phyloP scores from a whole-genome alignment of 2,329 filamentous ascomycete species.

The Alternaria dauci region DNA sequence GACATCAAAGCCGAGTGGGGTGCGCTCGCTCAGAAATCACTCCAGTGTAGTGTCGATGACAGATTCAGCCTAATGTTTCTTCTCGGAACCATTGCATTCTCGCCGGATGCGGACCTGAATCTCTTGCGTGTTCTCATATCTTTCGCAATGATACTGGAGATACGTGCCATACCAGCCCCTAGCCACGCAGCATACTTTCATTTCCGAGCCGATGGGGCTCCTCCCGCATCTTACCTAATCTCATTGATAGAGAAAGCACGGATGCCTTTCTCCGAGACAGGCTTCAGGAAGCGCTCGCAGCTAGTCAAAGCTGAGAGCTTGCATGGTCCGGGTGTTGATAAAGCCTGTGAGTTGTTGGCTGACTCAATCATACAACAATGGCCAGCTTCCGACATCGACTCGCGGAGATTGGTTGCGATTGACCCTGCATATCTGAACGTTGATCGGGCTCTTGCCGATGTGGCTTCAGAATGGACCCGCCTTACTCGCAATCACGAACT shows the following conservation, averaged over 20 bases:
- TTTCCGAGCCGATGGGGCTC: conserved; percentile 49
- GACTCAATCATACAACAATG: conserved; percentile 50
- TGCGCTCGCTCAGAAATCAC: conserved; percentile 52
- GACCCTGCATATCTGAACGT: conserved; percentile 47
- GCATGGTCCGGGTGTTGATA: conserved; percentile 26
- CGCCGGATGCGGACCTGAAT: conserved; percentile 49
- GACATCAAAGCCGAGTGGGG: conserved; percentile 57
- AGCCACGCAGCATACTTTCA: conserved; percentile 37
- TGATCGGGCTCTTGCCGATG: conserved; percentile 47
- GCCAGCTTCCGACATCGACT: conserved; percentile 50
- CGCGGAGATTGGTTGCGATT: conserved; percentile 37
- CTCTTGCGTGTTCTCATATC: conserved; percentile 57
- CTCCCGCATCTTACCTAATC: conserved; percentile 21
- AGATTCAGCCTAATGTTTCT: conserved; percentile 57
- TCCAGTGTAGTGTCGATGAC: conserved; percentile 31
- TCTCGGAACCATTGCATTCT: conserved; percentile 57
- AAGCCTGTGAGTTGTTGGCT: conserved; percentile 52
- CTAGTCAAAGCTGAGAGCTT: conserved; percentile 38
- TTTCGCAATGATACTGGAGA: conserved; percentile 53
- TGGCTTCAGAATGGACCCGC: conserved; percentile 59
- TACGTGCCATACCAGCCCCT: conserved; percentile 53
- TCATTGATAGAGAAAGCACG: conserved; percentile 32
- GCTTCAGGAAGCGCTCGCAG: conserved; percentile 33
- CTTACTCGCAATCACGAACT: conserved; percentile 61
- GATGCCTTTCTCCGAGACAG: conserved; percentile 43